Evolutionary conservation across 805 yeast species (phyloP), one percentile per base, ranked within the genome.

Genomic region (Diddensiella santjacobensis): DNA sequence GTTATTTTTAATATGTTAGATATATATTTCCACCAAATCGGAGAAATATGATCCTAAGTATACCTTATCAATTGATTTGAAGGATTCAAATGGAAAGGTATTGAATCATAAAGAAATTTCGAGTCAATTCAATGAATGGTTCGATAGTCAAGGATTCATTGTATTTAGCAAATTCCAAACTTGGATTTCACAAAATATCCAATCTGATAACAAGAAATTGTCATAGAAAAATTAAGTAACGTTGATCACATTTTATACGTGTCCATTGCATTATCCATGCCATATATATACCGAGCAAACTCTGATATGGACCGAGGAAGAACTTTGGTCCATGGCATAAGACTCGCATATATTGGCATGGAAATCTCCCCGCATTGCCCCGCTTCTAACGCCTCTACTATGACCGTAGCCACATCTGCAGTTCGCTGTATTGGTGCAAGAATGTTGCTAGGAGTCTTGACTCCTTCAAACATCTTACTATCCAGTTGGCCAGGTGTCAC

Each of bases 401-500:
- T 75, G 29, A 70, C 70, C 2, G 58, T 58, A 0, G 96, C 95
- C n/a, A 89, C 83, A 51, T 73, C 73, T 3, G 57, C 60, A 0
- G 91, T 86, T 15, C 83, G 81, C 26, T 90, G 71, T 49, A 84
- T 85, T 0, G 97, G 98, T 0, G 98, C 97, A 6, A 90, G 63
- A 3, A 84, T 57, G 2, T 74, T 68, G 18, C 84, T 81, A 0
- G 97, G 96, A 0, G 96, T 84, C 29, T 67, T 54, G 3, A 91
- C 87, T 1, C 83, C 82, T 13, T 71, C 69, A 62, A 91, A 91
- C 87, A 91, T 77, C 2, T 61, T 58, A 0, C 96, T 87, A 45
- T 74, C 77, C 54, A 91, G 65, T 61, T 91, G 97, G 0, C 98
- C 98, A 0, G 96, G 93, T 54, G 95, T 84, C 0, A 91, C 74